These are phyloP conservation scores for Nemania sp. DNA, from an alignment of 2,329 filamentous ascomycete species.

Conservation along the genomic window DNA sequence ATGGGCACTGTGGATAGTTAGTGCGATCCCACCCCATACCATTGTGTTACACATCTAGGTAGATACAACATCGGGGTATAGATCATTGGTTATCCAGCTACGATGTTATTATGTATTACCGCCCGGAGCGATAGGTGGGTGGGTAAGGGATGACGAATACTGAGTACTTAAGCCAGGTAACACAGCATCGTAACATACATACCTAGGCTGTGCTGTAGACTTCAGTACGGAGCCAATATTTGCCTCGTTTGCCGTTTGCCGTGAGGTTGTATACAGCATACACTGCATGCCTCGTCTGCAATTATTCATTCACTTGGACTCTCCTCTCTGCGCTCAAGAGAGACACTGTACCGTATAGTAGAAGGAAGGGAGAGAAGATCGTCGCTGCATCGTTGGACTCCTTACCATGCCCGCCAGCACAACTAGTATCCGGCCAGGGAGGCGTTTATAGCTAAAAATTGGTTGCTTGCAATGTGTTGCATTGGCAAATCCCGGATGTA, in stretches of 20 bases:
- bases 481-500: conserved; percentile 15
- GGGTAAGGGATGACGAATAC: conserved; percentile 21
- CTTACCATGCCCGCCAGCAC: conserved; percentile 2
- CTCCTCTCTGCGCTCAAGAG: not conserved
- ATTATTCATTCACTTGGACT: too few relatives aligned
- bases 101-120: not conserved
- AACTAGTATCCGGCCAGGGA: conserved; percentile 12
- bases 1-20: not conserved
- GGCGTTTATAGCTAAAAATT: conserved; percentile 16
- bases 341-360: not conserved
- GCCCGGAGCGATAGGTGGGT: conserved; percentile 23
- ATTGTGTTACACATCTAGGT: conserved; percentile 11
- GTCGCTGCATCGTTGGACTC: not conserved
- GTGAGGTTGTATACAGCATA: not conserved
- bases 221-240: not conserved
- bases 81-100: conserved; percentile 7
- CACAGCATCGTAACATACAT: conserved; percentile 24
- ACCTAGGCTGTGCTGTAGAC: not conserved
- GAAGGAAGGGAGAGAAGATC: conserved; percentile 7
- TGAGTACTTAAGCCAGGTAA: conserved; percentile 12
- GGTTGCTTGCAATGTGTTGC: not conserved
- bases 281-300: not conserved
- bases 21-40: conserved; percentile 19
- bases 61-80: conserved; percentile 26
- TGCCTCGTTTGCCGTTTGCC: not conserved